phyloP scores from a whole-genome alignment of 1,284 basidiomycete genomes.

The Volvariella volvacea region DNA sequence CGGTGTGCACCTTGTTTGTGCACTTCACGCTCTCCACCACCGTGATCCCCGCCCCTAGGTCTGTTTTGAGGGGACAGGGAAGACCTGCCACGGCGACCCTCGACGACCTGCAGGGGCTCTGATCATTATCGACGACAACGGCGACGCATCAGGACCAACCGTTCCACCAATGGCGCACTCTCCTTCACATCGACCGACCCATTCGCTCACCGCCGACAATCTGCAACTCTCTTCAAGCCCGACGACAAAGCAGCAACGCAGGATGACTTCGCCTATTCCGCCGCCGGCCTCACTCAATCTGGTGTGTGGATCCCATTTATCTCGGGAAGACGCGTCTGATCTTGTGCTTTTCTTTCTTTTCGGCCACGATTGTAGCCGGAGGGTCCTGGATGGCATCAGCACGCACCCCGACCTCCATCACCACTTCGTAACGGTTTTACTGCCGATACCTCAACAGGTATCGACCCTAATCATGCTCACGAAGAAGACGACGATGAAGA shows the following conservation, averaged over 20 bases:
- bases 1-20: too few relatives aligned
- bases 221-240: conserved; percentile 6
- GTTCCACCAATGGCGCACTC: conserved; percentile 1
- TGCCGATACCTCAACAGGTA: conserved; percentile 50
- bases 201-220: conserved; percentile 5
- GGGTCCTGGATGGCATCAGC: conserved; percentile 16
- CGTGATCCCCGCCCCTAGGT: too few relatives aligned
- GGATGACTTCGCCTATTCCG: conserved; percentile 12
- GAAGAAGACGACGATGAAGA: conserved; percentile 33
- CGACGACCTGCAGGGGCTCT: too few relatives aligned
- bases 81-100: too few relatives aligned
- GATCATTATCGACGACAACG: too few relatives aligned
- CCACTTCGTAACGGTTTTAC: conserved; percentile 58
- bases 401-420: conserved; percentile 47
- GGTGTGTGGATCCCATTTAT: conserved; percentile 7
- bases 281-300: conserved; percentile 12
- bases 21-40: too few relatives aligned
- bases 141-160: too few relatives aligned
- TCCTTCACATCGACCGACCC: conserved; percentile 9
- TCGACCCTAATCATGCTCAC: conserved; percentile 26
- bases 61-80: too few relatives aligned
- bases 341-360: not conserved
- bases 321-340: not conserved
- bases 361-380: conserved; percentile 24
- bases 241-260: conserved; percentile 8